phyloP scores from a whole-genome alignment of 306 rosid species.

The Citrullus colocynthis region DNA sequence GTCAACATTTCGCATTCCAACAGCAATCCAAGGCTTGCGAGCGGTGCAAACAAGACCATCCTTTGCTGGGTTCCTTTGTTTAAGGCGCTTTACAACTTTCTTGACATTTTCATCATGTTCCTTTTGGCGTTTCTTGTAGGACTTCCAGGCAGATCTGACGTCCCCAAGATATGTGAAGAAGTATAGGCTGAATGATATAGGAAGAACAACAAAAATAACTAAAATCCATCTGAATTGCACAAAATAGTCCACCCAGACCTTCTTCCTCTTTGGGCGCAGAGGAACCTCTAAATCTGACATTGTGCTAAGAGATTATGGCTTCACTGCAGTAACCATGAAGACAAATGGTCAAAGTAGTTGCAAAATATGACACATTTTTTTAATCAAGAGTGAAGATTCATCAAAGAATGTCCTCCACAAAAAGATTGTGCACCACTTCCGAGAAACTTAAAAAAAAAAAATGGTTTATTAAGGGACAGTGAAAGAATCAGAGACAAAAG shows the following conservation, averaged over 20 bases:
- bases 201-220: slow-evolving; percentile 87
- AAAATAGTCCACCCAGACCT: slow-evolving; percentile 71
- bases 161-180: slow-evolving; percentile 90
- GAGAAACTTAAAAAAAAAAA: not conserved
- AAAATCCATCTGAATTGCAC: slow-evolving; percentile 80
- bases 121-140: slow-evolving; percentile 73
- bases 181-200: slow-evolving; percentile 75
- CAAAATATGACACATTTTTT: not conserved
- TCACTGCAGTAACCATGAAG: slow-evolving; percentile 1
- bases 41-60: slow-evolving; percentile 98
- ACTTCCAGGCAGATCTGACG: slow-evolving; percentile 72
- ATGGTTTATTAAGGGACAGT: not conserved
- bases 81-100: slow-evolving; percentile 75
- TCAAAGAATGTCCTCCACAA: not conserved
- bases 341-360: not conserved
- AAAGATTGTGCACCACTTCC: not conserved
- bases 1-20: slow-evolving; percentile 96
- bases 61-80: slow-evolving; percentile 67
- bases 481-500: not conserved
- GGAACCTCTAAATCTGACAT: slow-evolving; percentile 88
- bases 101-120: slow-evolving; percentile 81
- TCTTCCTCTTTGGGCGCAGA: slow-evolving; percentile 87
- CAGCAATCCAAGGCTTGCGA: slow-evolving; percentile 90
- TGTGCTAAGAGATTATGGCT: not conserved
- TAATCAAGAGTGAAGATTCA: not conserved